A percentile compares a stretch with the other conserved stretches of the same genome.
Conservation (phyloP, 2,329 filamentous ascomycete genomes). For the Aspergillus awamori region DNA sequence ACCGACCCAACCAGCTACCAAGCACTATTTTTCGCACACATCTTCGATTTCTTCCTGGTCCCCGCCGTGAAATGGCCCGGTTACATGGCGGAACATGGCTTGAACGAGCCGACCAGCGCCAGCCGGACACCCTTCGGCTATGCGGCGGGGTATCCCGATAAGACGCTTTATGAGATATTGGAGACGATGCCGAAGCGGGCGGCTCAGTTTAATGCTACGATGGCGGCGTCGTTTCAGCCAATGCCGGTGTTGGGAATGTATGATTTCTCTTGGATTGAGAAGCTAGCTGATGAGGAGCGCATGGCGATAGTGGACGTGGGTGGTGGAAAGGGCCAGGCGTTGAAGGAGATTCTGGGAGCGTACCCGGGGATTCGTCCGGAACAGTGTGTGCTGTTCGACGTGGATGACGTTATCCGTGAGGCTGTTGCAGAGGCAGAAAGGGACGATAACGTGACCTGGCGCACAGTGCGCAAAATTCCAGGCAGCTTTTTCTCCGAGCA, state of each 20-base stretch:
- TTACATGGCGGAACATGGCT: slow-evolving; percentile 1
- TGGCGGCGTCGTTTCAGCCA: not conserved
- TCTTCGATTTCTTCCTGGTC: slow-evolving; percentile 5
- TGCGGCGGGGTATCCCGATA: not conserved
- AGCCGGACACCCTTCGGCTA: not conserved
- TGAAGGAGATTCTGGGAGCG: not conserved
- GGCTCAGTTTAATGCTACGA: not conserved
- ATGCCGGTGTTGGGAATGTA: not conserved
- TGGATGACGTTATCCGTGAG: not conserved
- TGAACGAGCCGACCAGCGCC: not conserved
- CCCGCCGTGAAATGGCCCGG: not conserved
- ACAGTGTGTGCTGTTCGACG: not conserved
- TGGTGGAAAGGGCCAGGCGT: slow-evolving; percentile 3
- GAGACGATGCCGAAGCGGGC: not conserved
- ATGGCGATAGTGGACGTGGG: slow-evolving; percentile 1
- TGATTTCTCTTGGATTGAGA: not conserved
- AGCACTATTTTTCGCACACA: not conserved
- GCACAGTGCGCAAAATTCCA: not conserved
- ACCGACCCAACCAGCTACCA: not conserved
- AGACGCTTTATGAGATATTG: slow-evolving; percentile 1
- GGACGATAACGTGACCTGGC: not conserved
- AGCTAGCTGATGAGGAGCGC: not conserved
- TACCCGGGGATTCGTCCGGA: not conserved
- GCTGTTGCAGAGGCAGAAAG: not conserved
- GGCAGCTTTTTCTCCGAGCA: not conserved